These are phyloP conservation scores for Colletotrichum liaoningense DNA, from an alignment of 2,329 filamentous ascomycete genomes.

Conservation along the genomic window DNA sequence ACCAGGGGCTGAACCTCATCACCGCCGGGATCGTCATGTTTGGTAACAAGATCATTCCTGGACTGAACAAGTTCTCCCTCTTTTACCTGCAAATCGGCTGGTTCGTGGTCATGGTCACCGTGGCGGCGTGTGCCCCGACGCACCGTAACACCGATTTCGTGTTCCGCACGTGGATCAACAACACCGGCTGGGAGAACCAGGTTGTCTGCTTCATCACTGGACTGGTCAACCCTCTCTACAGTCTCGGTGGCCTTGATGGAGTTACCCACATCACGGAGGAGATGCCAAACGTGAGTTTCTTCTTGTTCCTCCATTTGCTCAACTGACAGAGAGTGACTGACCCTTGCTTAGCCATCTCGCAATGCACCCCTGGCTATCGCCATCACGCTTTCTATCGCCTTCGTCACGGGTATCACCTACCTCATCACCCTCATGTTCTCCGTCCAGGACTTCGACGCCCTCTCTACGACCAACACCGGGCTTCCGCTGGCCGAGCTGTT, in stretches of 20 bases:
- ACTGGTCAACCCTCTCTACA: conserved; percentile 59
- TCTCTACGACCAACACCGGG: conserved; percentile 54
- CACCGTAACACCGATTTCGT: conserved; percentile 61
- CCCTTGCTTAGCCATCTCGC: conserved; percentile 42
- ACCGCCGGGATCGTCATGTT: conserved; percentile 59
- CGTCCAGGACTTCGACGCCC: conserved; percentile 57
- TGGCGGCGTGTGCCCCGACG: conserved; percentile 57
- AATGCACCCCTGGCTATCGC: conserved; percentile 52
- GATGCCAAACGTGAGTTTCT: conserved; percentile 57
- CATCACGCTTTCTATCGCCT: conserved; percentile 61
- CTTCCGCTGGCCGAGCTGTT: conserved; percentile 59
- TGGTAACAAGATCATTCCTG: conserved; percentile 56
- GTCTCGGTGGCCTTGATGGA: conserved; percentile 59
- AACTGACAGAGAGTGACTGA: background rate
- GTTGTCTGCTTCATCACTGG: conserved; percentile 63
- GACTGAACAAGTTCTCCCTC: conserved; percentile 56
- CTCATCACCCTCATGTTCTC: conserved; percentile 64
- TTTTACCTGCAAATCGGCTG: conserved; percentile 60
- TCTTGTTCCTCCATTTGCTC: background rate
- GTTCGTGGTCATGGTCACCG: conserved; percentile 59
- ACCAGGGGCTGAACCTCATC: conserved; percentile 54
- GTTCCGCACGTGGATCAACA: conserved; percentile 63
- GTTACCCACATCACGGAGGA: conserved; percentile 63
- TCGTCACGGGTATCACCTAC: conserved; percentile 61
- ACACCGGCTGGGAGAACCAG: conserved; percentile 63